A percentile compares a stretch with the other conserved stretches of the same genome.
Evolutionary conservation across 192 early-diverging fungal genomes (phyloP).

Genomic region (Entomortierella chlamydospora): DNA sequence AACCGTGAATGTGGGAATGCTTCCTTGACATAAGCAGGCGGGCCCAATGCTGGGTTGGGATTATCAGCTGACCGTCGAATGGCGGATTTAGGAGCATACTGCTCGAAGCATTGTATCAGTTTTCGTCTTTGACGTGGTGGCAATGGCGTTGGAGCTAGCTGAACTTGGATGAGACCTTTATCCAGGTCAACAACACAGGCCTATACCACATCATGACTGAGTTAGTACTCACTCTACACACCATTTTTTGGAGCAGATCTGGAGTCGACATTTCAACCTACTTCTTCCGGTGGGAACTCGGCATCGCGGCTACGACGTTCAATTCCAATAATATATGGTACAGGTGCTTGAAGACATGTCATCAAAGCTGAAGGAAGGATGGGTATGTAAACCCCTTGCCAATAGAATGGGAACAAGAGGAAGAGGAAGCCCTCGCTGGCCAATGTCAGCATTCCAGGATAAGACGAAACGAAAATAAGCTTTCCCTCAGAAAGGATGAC

Average conservation of each 20-base stretch:
- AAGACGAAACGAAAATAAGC: constrained; percentile 75
- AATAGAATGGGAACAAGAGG: constrained; percentile 78
- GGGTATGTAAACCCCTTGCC: constrained; percentile 85
- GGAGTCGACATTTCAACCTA: constrained; percentile 24
- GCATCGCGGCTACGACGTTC: constrained; percentile 63
- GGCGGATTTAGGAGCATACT: constrained; percentile 58
- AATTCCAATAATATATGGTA: constrained; percentile 84
- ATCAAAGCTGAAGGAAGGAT: constrained; percentile 74
- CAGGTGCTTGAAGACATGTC: constrained; percentile 75
- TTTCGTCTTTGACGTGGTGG: constrained; percentile 75
- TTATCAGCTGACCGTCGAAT: constrained; percentile 27
- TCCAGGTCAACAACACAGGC: constrained; percentile 78
- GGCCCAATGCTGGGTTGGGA: constrained; percentile 58
- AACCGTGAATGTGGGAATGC: constrained; percentile 70
- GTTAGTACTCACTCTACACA: too few species aligned
- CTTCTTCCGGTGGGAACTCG: constrained; percentile 74
- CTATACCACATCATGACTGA: constrained; percentile 31
- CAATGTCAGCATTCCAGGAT: constrained; percentile 76
- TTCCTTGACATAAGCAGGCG: constrained; percentile 67
- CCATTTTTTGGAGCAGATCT: too few species aligned
- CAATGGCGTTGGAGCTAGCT: constrained; percentile 55
- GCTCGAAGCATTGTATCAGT: constrained; percentile 68
- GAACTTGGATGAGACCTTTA: constrained; percentile 67
- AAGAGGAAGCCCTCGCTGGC: constrained; percentile 72
- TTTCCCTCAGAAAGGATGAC: constrained; percentile 74